Evolutionary conservation across 2,329 filamentous ascomycete genomes (phyloP), one percentile per base, ranked within the genome.

Genomic region (Exophiala spinifera): DNA sequence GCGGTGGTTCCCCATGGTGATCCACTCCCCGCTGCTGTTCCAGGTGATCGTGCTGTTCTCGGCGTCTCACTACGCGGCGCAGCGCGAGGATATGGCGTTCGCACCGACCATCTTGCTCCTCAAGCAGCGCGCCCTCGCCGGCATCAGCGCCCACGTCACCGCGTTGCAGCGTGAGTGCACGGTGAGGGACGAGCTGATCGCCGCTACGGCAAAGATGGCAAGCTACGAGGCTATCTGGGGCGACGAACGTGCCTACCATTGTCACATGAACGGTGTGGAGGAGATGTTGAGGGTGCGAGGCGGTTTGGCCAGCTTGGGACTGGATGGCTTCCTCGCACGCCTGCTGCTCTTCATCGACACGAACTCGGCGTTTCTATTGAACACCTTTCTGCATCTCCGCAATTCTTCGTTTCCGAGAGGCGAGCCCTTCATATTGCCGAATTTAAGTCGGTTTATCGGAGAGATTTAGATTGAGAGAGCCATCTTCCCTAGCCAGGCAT

Each of bases 141-240:
- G 47, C n/a, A 46, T 60, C 11, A 17, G 17, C 5, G 36, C 43
- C 33, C 19, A 14, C 15, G 34, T 59, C 1, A 19, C 45, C 6
- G 21, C 46, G 20, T 42, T 33, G 20, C 3, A 25, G 23, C 5
- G 23, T 25, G 23, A 11, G 28, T 6, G 28, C 28, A 31, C 28
- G 28, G 20, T 43, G n/a, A 34, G 43, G 1, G 54, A 79, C 59
- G 71, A 71, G 13, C 56, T 78, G 28, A 71, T 79, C 47, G 74
- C 72, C 7, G 76, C 77, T 2, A 75, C 78, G 3, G 75, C 74
- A 31, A 76, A 77, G 57, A 76, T 80, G 76, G 77, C 76, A 8
- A 74, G 72, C 56, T 80, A 77, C 62, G 78, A 80, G 61, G 76
- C 76, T n/a, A 74, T 79, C 56, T 78, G 74, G 58, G 76, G 77